Percentiles rank a stretch among this genome's conserved stretches.
These are phyloP conservation scores for Geoglossum glabrum DNA, from an alignment of 495 filamentous ascomycete genomes.

Conservation along the genomic window DNA sequence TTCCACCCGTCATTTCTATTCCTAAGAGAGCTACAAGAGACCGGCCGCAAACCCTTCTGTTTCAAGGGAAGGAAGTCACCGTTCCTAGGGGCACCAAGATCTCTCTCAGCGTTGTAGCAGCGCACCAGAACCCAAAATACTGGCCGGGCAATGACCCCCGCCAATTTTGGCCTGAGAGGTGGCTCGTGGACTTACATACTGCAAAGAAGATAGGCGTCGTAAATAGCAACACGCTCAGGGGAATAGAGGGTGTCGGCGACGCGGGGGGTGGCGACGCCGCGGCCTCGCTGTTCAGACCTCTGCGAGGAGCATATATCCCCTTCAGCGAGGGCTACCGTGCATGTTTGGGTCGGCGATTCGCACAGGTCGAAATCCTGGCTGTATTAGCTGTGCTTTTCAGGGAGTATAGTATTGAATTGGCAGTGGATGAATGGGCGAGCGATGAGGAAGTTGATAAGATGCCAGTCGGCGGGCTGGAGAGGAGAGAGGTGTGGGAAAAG, in stretches of 20 bases:
- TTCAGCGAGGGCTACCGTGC: slow-evolving; percentile 53
- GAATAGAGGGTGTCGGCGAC: slow-evolving; percentile 34
- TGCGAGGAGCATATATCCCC: slow-evolving; percentile 39
- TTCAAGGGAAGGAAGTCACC: slow-evolving; percentile 27
- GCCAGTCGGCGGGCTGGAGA: slow-evolving; percentile 20
- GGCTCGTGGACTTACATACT: slow-evolving; percentile 27
- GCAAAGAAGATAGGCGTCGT: background rate
- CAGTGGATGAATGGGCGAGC: slow-evolving; percentile 22
- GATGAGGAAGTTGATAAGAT: slow-evolving; percentile 40
- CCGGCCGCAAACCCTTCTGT: slow-evolving; percentile 28
- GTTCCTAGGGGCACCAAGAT: slow-evolving; percentile 29
- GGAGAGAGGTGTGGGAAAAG: slow-evolving; percentile 29
- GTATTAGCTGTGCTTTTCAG: slow-evolving; percentile 46
- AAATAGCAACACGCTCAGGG: slow-evolving; percentile 4
- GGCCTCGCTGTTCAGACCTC: background rate
- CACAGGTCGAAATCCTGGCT: slow-evolving; percentile 55
- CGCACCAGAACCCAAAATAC: slow-evolving; percentile 40
- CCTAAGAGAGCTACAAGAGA: slow-evolving; percentile 32
- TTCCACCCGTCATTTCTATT: slow-evolving; percentile 39
- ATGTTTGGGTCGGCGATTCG: slow-evolving; percentile 51
- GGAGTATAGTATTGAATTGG: slow-evolving; percentile 44
- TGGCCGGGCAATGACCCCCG: slow-evolving; percentile 28
- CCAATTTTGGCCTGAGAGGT: slow-evolving; percentile 33
- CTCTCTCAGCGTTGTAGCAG: slow-evolving; percentile 23
- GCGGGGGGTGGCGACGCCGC: slow-evolving; percentile 30